Percentiles rank a stretch among this genome's conserved stretches.
Conservation (phyloP, 106 monocot genomes). For the Amphibolis antarctica region DNA sequence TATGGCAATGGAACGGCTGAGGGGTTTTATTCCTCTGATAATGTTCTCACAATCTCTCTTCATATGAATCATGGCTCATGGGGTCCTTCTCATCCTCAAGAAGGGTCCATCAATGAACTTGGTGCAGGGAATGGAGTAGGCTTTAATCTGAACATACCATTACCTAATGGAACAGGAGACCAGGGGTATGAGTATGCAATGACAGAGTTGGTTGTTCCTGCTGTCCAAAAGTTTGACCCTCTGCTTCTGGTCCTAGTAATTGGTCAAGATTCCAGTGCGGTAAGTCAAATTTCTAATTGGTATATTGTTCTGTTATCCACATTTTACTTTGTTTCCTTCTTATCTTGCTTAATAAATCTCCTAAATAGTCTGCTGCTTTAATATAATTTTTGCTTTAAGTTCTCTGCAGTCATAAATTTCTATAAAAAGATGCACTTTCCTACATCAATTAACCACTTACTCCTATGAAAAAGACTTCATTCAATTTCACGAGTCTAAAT, state of each 20-base stretch:
- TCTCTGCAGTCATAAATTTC: too few species aligned
- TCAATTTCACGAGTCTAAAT: neutral
- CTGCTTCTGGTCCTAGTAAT: slow-evolving; percentile 45
- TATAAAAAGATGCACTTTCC: too few species aligned
- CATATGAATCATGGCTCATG: slow-evolving; percentile 96
- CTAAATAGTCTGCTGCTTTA: too few species aligned
- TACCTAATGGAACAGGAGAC: slow-evolving; percentile 92
- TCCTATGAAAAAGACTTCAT: neutral
- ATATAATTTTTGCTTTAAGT: too few species aligned
- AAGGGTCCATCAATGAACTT: slow-evolving; percentile 53
- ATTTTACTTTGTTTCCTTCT: neutral
- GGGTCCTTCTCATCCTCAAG: slow-evolving; percentile 87
- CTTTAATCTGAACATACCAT: slow-evolving; percentile 83
- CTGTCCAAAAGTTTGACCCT: slow-evolving; percentile 53
- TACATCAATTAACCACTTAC: too few species aligned
- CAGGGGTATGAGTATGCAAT: slow-evolving; percentile 69
- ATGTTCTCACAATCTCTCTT: slow-evolving; percentile 74
- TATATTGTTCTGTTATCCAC: neutral
- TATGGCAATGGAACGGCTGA: slow-evolving; percentile 94
- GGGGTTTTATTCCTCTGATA: slow-evolving; percentile 60
- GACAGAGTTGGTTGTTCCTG: slow-evolving; percentile 60
- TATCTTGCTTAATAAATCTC: too few species aligned
- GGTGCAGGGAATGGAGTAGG: slow-evolving; percentile 64
- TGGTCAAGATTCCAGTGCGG: slow-evolving; percentile 90
- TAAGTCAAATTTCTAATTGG: slow-evolving; percentile 21